Percentiles rank a stretch among this genome's conserved stretches.
Conservation (phyloP, 441 rosid genomes). For the Bruguiera hainesii region DNA sequence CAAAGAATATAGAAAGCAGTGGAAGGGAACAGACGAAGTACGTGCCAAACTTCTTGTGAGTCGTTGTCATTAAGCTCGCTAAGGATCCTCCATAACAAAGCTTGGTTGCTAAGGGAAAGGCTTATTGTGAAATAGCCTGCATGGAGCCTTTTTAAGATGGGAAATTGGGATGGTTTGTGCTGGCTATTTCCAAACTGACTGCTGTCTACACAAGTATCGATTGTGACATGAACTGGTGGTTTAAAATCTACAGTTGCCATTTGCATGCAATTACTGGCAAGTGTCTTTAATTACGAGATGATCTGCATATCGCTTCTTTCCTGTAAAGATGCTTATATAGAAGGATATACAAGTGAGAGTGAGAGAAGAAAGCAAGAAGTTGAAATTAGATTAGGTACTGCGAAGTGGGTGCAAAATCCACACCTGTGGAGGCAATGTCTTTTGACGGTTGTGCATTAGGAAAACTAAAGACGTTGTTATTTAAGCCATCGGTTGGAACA, state of each 20-base stretch:
- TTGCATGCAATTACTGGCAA: too few species aligned
- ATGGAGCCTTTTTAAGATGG: constrained; percentile 34
- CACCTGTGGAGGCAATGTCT: too few species aligned
- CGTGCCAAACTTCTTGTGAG: constrained; percentile 17
- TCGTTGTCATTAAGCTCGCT: constrained; percentile 19
- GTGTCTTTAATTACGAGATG: too few species aligned
- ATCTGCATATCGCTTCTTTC: background rate
- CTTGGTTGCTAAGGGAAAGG: constrained; percentile 38
- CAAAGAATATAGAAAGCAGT: constrained; percentile 28
- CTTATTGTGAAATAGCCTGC: constrained; percentile 50
- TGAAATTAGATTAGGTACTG: background rate
- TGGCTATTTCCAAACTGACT: background rate
- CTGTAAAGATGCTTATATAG: constrained; percentile 14
- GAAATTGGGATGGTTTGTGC: constrained; percentile 20
- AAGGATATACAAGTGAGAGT: background rate
- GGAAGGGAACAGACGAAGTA: constrained; percentile 24
- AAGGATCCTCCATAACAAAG: constrained; percentile 46
- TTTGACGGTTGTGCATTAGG: too few species aligned
- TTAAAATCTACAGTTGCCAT: background rate
- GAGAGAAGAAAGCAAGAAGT: background rate
- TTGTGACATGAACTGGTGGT: constrained; percentile 18
- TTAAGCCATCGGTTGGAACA: too few species aligned
- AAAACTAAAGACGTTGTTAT: too few species aligned
- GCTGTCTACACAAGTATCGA: constrained; percentile 11
- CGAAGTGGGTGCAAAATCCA: too few species aligned